Evolutionary conservation across 345 rosid genomes (phyloP).

Genomic region (Populus euphratica): DNA sequence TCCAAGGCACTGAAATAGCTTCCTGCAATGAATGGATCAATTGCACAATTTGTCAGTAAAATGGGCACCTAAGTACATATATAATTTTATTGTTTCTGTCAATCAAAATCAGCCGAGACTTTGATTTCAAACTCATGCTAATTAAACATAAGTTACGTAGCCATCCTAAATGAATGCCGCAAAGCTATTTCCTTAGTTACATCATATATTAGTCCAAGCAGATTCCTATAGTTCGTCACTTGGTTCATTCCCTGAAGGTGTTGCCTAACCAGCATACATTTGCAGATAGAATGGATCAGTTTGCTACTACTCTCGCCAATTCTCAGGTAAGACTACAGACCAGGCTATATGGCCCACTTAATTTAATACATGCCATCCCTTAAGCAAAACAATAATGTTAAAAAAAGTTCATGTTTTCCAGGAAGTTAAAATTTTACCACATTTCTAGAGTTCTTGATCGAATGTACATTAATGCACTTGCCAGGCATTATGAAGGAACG

Average conservation of each 20-base stretch:
- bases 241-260: background rate
- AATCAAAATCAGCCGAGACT: background rate
- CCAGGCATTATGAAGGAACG: background rate
- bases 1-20: constrained; percentile 81
- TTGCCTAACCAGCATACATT: background rate
- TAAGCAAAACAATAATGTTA: background rate
- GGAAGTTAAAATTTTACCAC: background rate
- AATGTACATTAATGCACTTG: background rate
- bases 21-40: constrained; percentile 43
- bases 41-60: background rate
- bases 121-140: background rate
- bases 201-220: background rate
- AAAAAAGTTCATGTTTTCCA: background rate
- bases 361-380: background rate
- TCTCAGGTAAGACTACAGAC: background rate
- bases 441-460: too few species aligned
- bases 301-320: background rate
- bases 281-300: background rate
- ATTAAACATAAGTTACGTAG: background rate
- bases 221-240: background rate
- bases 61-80: background rate
- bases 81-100: background rate
- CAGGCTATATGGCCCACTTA: background rate
- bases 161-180: background rate
- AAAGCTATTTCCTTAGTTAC: background rate